These are phyloP conservation scores for Alternaria sp. DNA, from an alignment of 2,329 filamentous ascomycete genomes.

Conservation along the genomic window DNA sequence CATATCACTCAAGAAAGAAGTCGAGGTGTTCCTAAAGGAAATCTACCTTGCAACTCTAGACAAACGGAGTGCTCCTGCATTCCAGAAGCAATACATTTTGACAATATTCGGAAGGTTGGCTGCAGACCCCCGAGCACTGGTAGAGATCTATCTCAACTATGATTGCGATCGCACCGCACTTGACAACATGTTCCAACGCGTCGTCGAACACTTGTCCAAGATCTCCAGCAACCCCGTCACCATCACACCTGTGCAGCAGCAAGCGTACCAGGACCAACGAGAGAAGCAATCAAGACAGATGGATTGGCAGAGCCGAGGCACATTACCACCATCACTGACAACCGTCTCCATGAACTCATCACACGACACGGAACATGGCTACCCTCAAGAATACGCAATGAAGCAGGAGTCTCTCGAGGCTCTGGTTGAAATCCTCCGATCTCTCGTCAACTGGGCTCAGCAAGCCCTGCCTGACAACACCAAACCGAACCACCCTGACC, in stretches of 20 bases:
- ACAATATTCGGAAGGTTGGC: conserved; percentile 83
- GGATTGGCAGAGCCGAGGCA: conserved; percentile 88
- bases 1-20: conserved; percentile 95
- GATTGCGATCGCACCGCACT: conserved; percentile 92
- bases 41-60: conserved; percentile 94
- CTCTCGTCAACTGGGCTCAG: conserved; percentile 90
- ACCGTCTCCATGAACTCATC: conserved; percentile 71
- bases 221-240: conserved; percentile 81
- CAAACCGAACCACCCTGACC: conserved; percentile 52
- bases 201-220: conserved; percentile 91
- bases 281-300: conserved; percentile 64
- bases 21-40: conserved; percentile 97
- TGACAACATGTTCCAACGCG: conserved; percentile 94
- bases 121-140: conserved; percentile 83
- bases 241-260: conserved; percentile 78
- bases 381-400: conserved; percentile 87
- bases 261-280: conserved; percentile 82
- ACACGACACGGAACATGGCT: conserved; percentile 68
- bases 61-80: conserved; percentile 80
- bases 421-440: conserved; percentile 85
- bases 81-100: conserved; percentile 93
- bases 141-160: conserved; percentile 97
- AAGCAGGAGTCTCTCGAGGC: conserved; percentile 90
- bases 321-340: conserved; percentile 83
- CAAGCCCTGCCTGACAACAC: conserved; percentile 63